These are phyloP conservation scores for Citrus maxima DNA, from an alignment of 345 rosid genomes.

Conservation along the genomic window DNA sequence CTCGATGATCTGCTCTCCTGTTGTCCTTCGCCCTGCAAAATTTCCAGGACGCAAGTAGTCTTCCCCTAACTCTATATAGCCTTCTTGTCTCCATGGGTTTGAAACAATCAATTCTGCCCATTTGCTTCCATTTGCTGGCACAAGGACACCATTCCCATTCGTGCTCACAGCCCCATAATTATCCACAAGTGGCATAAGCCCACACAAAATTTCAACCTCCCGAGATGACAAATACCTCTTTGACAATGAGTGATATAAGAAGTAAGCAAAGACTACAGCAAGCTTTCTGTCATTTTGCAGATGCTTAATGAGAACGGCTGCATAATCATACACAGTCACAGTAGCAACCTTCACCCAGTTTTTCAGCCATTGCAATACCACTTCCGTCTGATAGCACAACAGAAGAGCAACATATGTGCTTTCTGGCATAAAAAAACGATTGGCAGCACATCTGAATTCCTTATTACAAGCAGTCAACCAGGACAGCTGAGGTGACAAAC, in stretches of 20 bases:
- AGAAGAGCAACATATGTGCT: conserved; percentile 31
- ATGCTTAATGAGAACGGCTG: conserved; percentile 15
- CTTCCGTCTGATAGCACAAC: conserved; percentile 12
- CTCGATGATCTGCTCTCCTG: conserved; percentile 26
- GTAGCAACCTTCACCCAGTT: conserved; percentile 1
- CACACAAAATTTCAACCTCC: conserved; percentile 29
- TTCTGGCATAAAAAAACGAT: conserved; percentile 44
- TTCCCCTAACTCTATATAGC: conserved; percentile 51
- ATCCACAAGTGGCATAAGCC: conserved; percentile 54
- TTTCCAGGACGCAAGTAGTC: conserved; percentile 34
- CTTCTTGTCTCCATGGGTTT: conserved; percentile 49
- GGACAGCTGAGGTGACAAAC: conserved; percentile 12
- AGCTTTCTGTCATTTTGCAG: conserved; percentile 33
- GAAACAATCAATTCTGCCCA: conserved; percentile 53
- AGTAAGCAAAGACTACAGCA: conserved; percentile 47
- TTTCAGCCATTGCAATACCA: conserved; percentile 40
- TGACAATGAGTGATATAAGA: conserved; percentile 40
- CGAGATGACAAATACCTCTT: conserved; percentile 12
- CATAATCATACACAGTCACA: conserved; percentile 29
- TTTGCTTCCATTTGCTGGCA: conserved; percentile 63
- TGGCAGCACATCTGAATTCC: conserved; percentile 36
- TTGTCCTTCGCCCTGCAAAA: conserved; percentile 40
- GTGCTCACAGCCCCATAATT: conserved; percentile 35
- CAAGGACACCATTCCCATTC: conserved; percentile 36
- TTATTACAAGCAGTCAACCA: conserved; percentile 61